Evolutionary conservation across 148 eudicot species (phyloP), one percentile per base, ranked within the genome.

Genomic region (Nepenthes gracilis): DNA sequence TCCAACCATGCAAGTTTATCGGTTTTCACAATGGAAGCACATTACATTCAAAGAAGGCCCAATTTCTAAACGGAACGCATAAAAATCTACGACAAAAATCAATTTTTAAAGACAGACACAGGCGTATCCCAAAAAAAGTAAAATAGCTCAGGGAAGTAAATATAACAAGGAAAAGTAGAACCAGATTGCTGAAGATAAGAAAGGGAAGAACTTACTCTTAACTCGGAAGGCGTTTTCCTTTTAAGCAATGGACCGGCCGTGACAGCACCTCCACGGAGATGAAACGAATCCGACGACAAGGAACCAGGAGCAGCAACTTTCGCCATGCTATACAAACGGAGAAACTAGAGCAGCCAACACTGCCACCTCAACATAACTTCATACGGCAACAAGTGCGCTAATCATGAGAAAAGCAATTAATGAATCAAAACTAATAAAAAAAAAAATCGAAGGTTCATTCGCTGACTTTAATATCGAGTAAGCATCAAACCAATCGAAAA

Each of bases 161-260:
- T 49, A 43, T 34, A 33, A 23, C 12, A 32, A 13, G 8, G 36
- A 32, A 36, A 1, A 35, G 13, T 36, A 33, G 7, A 6, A 8
- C 12, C 36, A 36, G 6, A 57, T 33, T 32, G 7, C 7, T 33
- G 10, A 34, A 6, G 32, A 57, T 23, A 23, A 23, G 23, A 23
- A 8, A 49, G 59, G 10, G 1, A n/a, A 49, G 9, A 65, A 60
- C 75, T 33, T 62, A 91, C 97, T 75, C 97, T 80, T 60, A 91
- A 65, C 61, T 91, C 93, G 7, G 97, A 87, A 2, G 96, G 97
- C 1, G 93, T 92, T 70, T 88, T 92, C 58, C 97, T 76, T 74
- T 88, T 92, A 67, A 73, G 55, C 33, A 75, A 64, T 38, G 70
- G 61, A 6, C 74, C 58, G 55, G 49, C 62, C 79, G 74, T 83